Conservation (phyloP, 805 yeast species). For the Saccharomycopsis microspora region DNA sequence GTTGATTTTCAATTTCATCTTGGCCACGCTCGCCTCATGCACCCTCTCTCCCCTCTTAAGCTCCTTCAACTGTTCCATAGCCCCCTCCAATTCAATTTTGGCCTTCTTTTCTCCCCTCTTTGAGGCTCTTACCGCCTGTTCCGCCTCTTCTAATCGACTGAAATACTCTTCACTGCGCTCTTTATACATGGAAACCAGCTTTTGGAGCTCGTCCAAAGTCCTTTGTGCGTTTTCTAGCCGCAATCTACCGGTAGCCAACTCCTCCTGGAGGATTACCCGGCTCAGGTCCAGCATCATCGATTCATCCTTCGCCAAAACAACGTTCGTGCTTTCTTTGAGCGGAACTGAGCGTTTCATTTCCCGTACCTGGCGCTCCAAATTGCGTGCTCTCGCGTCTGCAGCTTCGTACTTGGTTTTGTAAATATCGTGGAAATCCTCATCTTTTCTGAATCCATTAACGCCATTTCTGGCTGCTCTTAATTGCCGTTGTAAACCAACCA, state of each 20-base stretch:
- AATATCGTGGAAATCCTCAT: slow-evolving; percentile 20
- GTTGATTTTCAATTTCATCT: slow-evolving; percentile 37
- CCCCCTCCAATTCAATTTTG: slow-evolving; percentile 40
- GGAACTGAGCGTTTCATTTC: slow-evolving; percentile 17
- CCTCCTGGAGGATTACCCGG: slow-evolving; percentile 28
- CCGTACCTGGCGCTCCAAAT: slow-evolving; percentile 28
- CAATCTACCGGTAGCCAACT: slow-evolving; percentile 35
- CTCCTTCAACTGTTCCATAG: slow-evolving; percentile 32
- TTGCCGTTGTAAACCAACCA: slow-evolving; percentile 32
- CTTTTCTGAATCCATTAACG: slow-evolving; percentile 6
- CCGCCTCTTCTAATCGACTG: slow-evolving; percentile 66
- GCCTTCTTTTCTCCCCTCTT: slow-evolving; percentile 48
- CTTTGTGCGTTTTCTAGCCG: slow-evolving; percentile 43
- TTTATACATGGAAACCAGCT: slow-evolving; percentile 50
- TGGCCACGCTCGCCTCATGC: slow-evolving; percentile 41
- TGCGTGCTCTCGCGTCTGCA: slow-evolving; percentile 32
- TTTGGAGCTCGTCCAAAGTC: slow-evolving; percentile 45
- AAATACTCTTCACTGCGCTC: slow-evolving; percentile 65
- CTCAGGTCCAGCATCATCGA: slow-evolving; percentile 4
- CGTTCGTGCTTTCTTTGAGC: slow-evolving; percentile 19
- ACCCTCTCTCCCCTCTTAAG: slow-evolving; percentile 42
- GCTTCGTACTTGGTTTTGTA: slow-evolving; percentile 36
- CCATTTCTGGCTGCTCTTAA: slow-evolving; percentile 14
- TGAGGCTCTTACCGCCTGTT: slow-evolving; percentile 54
- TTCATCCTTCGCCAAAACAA: slow-evolving; percentile 27